A percentile compares a stretch with the other conserved stretches of the same genome.
Evolutionary conservation across 148 eudicot genomes (phyloP).

Genomic region (Diospyros lotus): DNA sequence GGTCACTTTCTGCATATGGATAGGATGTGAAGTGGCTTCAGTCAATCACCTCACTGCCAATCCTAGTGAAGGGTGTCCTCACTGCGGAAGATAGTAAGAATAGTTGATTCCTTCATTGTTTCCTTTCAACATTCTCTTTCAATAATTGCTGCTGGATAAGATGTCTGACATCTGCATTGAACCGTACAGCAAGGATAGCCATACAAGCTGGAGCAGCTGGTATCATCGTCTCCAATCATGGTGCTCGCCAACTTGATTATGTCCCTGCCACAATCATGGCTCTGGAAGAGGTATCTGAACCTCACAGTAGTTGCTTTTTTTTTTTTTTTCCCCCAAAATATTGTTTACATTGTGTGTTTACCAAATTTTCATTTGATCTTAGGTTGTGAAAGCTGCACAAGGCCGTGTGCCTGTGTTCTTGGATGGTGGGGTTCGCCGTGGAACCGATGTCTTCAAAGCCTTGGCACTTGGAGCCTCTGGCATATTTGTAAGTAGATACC

Average conservation of each 20-base stretch:
- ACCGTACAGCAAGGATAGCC: conserved; percentile 71
- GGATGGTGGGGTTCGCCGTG: conserved; percentile 98
- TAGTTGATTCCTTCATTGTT: not conserved
- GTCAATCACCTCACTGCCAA: conserved; percentile 87
- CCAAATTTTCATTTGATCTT: conserved; percentile 4
- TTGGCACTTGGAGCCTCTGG: conserved; percentile 96
- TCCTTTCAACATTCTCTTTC: not conserved
- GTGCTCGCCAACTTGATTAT: conserved; percentile 97
- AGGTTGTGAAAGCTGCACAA: conserved; percentile 97
- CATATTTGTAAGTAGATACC: conserved; percentile 65
- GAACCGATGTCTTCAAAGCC: conserved; percentile 99
- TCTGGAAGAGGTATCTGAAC: conserved; percentile 73
- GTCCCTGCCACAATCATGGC: conserved; percentile 96
- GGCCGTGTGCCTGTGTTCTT: conserved; percentile 91
- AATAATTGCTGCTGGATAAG: not conserved
- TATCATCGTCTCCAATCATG: conserved; percentile 94
- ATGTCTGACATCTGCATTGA: not conserved
- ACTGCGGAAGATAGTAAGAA: conserved; percentile 88
- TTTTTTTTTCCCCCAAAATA: not conserved
- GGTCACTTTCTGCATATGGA: not conserved
- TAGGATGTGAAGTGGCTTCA: conserved; percentile 99
- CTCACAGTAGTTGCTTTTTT: not conserved
- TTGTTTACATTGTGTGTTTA: not conserved
- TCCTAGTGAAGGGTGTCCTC: conserved; percentile 92
- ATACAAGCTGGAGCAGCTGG: conserved; percentile 91